Base-by-base conservation (phyloP, 2,329 filamentous ascomycete species). In the Colletotrichum costaricense region DNA sequence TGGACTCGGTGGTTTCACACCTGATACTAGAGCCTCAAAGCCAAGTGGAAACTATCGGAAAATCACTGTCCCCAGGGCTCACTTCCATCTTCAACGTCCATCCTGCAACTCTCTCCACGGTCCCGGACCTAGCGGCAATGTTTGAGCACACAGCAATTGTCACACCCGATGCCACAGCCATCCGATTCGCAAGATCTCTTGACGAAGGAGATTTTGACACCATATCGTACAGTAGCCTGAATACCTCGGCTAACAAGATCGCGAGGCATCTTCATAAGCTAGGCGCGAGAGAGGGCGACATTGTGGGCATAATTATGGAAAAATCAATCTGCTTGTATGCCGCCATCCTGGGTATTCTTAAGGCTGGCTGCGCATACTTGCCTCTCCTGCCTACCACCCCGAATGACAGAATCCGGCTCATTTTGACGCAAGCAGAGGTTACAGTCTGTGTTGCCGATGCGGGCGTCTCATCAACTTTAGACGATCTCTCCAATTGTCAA, bases 301-400 rank as follows among this genome's bases (percentile, higher is more conserved):
- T 94, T 11, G 85, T 97, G n/a, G 92, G 91, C 42, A 89, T 97
- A 57, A 86, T 93, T 58, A 92, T 97, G 89, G 90, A 95, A 26
- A 97, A 97, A 79, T 95, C 92, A 0, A 80, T 91, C 1, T 81
- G 91, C 30, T 83, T 97, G 0, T 97, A 97, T 78, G 86, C 92
- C 33, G 88, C 91, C 0, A 94, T 97, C 30, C 85, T 98, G 35
- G 95, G 91, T 1, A 88, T 92, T 26, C 81, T 94, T 38, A 97
- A 97, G 78, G 85, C 90, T 5, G 94, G 94, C 9, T 92, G 91
- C 77, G 94, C 92, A 8, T 97, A 97, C 78, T 83, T 97, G n/a
- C 94, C 95, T 0, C 86, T 97, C 4, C 87, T 94, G 1, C 93
- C 94, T 1, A 90, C 88, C n/a, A 93, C 92, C 0, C 94, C 95